These are phyloP conservation scores for Biscogniauxia marginata DNA, from an alignment of 2,329 filamentous ascomycete species.

Conservation along the genomic window DNA sequence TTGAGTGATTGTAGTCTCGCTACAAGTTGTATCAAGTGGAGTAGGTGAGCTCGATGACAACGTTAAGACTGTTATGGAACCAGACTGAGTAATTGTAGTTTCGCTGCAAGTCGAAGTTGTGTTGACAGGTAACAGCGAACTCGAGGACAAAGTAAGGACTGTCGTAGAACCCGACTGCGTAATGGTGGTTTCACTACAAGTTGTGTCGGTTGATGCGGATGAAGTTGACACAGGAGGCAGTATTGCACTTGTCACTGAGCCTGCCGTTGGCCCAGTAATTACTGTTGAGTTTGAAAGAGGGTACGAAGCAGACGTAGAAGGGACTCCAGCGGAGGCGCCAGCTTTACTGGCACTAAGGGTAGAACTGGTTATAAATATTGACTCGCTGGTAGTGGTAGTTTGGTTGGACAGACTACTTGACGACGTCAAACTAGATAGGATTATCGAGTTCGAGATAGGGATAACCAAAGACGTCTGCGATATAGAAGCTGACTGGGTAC, in stretches of 20 bases:
- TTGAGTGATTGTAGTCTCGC: slow-evolving; percentile 17
- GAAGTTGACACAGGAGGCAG: slow-evolving; percentile 10
- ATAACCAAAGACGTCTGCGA: slow-evolving; percentile 6
- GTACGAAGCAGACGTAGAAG: slow-evolving; percentile 14
- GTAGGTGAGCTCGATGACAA: background rate
- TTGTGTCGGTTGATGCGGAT: slow-evolving; percentile 13
- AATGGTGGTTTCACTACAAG: slow-evolving; percentile 18
- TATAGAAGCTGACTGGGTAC: slow-evolving; percentile 1
- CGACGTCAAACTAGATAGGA: slow-evolving; percentile 5
- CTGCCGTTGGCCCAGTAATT: slow-evolving; percentile 7
- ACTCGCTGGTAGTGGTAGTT: slow-evolving; percentile 10
- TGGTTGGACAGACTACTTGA: slow-evolving; percentile 8
- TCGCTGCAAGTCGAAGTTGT: slow-evolving; percentile 21
- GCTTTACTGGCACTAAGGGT: slow-evolving; percentile 1
- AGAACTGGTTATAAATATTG: slow-evolving; percentile 10
- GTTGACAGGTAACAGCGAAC: slow-evolving; percentile 5
- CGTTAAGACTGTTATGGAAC: slow-evolving; percentile 9
- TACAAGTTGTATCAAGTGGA: slow-evolving; percentile 15
- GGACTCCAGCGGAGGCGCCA: slow-evolving; percentile 4
- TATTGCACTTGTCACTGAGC: background rate
- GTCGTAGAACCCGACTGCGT: slow-evolving; percentile 14
- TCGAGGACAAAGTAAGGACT: slow-evolving; percentile 8
- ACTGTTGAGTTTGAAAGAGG: slow-evolving; percentile 13
- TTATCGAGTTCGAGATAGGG: slow-evolving; percentile 14
- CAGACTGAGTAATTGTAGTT: slow-evolving; percentile 17